These are phyloP conservation scores for Blastobotrys americana DNA, from an alignment of 805 yeast genomes.

Conservation along the genomic window DNA sequence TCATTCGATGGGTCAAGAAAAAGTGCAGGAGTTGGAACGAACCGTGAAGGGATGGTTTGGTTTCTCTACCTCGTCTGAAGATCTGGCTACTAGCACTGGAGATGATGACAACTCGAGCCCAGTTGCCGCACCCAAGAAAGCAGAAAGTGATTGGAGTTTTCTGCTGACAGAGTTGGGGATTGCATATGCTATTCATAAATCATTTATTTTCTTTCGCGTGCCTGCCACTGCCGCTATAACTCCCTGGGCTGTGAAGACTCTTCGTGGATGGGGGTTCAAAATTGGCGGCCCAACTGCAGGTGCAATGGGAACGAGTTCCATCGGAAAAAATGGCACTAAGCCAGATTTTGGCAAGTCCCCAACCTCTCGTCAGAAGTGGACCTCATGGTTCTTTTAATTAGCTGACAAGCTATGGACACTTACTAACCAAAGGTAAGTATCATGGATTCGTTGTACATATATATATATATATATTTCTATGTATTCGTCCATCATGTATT, in stretches of 20 bases:
- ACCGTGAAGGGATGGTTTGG: slow-evolving; percentile 57
- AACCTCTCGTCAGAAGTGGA: slow-evolving; percentile 48
- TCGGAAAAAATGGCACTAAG: slow-evolving; percentile 36
- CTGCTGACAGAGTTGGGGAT: slow-evolving; percentile 77
- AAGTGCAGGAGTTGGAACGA: slow-evolving; percentile 61
- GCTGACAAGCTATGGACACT: too few species aligned
- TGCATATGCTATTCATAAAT: slow-evolving; percentile 91
- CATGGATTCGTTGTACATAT: too few species aligned
- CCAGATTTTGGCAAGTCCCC: slow-evolving; percentile 49
- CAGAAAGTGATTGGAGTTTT: slow-evolving; percentile 30
- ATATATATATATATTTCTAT: too few species aligned
- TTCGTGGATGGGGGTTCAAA: slow-evolving; percentile 74
- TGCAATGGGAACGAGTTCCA: slow-evolving; percentile 20
- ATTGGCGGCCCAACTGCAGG: slow-evolving; percentile 44
- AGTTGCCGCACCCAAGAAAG: slow-evolving; percentile 17
- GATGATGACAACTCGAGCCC: slow-evolving; percentile 5
- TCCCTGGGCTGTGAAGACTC: slow-evolving; percentile 60
- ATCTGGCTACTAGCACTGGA: slow-evolving; percentile 9
- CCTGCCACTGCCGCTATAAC: slow-evolving; percentile 92
- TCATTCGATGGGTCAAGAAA: slow-evolving; percentile 81
- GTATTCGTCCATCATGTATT: too few species aligned
- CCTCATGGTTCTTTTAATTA: slow-evolving; percentile 51
- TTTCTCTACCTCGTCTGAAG: slow-evolving; percentile 36
- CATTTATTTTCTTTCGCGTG: slow-evolving; percentile 64
- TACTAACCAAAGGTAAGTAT: too few species aligned